These are phyloP conservation scores for Zygosaccharomyces pseudobailii DNA, from an alignment of 1,139 yeast genomes.

Conservation along the genomic window DNA sequence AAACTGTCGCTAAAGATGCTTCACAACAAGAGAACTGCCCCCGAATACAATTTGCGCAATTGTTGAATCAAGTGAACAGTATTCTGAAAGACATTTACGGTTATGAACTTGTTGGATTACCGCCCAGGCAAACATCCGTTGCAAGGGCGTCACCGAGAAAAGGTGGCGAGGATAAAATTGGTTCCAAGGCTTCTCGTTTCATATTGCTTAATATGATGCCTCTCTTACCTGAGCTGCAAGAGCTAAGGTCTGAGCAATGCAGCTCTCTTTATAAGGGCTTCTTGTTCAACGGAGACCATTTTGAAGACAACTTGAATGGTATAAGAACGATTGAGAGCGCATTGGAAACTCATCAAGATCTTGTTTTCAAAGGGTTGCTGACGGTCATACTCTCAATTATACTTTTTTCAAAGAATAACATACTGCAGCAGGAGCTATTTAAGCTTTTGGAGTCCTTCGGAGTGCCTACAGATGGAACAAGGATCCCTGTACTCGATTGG, in stretches of 20 bases:
- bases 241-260: conserved; percentile 17
- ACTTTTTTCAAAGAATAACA: conserved; percentile 28
- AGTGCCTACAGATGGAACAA: conserved; percentile 25
- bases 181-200: conserved; percentile 20
- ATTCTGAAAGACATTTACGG: conserved; percentile 26
- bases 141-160: neutral
- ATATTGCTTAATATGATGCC: conserved; percentile 21
- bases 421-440: conserved; percentile 25
- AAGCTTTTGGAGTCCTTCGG: conserved; percentile 24
- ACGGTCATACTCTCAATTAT: conserved; percentile 21
- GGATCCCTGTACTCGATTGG: conserved; percentile 24
- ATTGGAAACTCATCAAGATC: conserved; percentile 18
- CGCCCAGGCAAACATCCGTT: conserved; percentile 10
- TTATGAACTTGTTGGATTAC: conserved; percentile 20
- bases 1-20: conserved; percentile 18
- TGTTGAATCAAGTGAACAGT: conserved; percentile 17
- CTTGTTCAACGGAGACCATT: conserved; percentile 19
- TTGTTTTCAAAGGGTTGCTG: conserved; percentile 25
- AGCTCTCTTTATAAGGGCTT: conserved; percentile 13
- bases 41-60: conserved; percentile 11
- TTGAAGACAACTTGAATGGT: conserved; percentile 17
- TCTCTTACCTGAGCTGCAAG: conserved; percentile 13
- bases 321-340: conserved; percentile 12
- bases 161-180: conserved; percentile 5
- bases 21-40: conserved; percentile 18